Percentiles rank a stretch among this genome's conserved stretches.
phyloP scores from a whole-genome alignment of 257 asterid species.

The Solanum boliviense region DNA sequence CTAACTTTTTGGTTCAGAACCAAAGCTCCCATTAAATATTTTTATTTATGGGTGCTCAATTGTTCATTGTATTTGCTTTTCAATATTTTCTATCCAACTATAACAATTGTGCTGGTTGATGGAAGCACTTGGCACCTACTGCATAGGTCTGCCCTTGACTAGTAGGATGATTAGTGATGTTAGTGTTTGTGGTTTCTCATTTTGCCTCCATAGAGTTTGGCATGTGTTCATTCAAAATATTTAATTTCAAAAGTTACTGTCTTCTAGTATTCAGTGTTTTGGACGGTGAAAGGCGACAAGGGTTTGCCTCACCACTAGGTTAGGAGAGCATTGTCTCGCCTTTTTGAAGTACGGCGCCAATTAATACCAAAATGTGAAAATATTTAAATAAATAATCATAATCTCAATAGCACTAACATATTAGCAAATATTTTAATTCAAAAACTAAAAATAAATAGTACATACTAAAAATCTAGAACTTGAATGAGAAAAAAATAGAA shows the following conservation, averaged over 20 bases:
- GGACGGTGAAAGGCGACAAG: too few relatives aligned
- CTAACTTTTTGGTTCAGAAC: background rate
- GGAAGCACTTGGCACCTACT: background rate
- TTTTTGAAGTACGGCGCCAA: too few relatives aligned
- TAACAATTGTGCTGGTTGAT: background rate
- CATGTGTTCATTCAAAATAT: background rate
- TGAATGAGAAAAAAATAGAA: too few relatives aligned
- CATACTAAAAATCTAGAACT: too few relatives aligned
- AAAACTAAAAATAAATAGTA: too few relatives aligned
- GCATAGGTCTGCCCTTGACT: background rate
- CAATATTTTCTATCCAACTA: background rate
- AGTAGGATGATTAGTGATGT: background rate
- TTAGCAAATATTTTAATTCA: too few relatives aligned
- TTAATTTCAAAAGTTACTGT: background rate
- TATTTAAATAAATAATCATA: too few relatives aligned
- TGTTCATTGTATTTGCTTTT: background rate
- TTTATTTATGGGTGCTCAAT: background rate
- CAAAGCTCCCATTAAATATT: background rate
- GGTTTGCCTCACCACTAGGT: too few relatives aligned
- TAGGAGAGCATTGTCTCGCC: too few relatives aligned
- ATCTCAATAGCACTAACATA: too few relatives aligned
- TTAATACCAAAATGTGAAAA: too few relatives aligned
- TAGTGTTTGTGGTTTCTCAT: background rate
- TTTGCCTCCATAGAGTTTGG: background rate
- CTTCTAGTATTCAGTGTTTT: background rate